phyloP scores from a whole-genome alignment of 2,329 filamentous ascomycete genomes.

The Colletotrichum musicola region DNA sequence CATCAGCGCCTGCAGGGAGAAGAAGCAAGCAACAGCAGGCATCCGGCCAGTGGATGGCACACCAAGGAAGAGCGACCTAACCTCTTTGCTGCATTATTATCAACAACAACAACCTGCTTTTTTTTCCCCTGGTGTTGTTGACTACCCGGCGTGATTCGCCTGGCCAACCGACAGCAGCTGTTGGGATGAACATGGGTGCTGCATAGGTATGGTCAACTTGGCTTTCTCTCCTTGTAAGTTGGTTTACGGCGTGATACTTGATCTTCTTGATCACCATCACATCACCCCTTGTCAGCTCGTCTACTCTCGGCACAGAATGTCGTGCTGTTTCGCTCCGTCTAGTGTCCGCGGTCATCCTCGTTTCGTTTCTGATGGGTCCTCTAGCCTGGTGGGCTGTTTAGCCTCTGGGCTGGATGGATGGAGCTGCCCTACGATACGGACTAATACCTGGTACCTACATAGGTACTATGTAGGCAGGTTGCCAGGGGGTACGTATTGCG shows the following conservation, averaged over 20 bases:
- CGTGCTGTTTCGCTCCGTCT: slow-evolving; percentile 28
- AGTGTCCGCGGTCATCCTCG: neutral
- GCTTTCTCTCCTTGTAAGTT: neutral
- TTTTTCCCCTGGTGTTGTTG: slow-evolving; percentile 22
- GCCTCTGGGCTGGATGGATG: neutral
- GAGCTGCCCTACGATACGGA: neutral
- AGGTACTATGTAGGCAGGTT: neutral
- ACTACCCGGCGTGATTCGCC: slow-evolving; percentile 24
- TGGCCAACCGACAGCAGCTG: slow-evolving; percentile 34
- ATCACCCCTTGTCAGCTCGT: slow-evolving; percentile 10
- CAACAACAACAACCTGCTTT: slow-evolving; percentile 30
- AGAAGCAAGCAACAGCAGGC: slow-evolving; percentile 24
- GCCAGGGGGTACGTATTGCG: too few relatives aligned
- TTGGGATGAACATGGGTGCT: slow-evolving; percentile 26
- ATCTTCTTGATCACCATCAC: slow-evolving; percentile 13
- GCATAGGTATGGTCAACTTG: neutral
- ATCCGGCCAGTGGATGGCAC: neutral
- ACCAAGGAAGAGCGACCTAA: neutral
- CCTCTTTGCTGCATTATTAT: neutral
- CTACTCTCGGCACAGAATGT: slow-evolving; percentile 23
- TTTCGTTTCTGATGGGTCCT: neutral
- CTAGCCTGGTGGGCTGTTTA: slow-evolving; percentile 9
- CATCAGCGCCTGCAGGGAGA: slow-evolving; percentile 27
- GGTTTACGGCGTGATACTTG: neutral
- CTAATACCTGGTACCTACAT: neutral